phyloP scores from a whole-genome alignment of 208 protist species.

The Paratrypanosoma confusum region DNA sequence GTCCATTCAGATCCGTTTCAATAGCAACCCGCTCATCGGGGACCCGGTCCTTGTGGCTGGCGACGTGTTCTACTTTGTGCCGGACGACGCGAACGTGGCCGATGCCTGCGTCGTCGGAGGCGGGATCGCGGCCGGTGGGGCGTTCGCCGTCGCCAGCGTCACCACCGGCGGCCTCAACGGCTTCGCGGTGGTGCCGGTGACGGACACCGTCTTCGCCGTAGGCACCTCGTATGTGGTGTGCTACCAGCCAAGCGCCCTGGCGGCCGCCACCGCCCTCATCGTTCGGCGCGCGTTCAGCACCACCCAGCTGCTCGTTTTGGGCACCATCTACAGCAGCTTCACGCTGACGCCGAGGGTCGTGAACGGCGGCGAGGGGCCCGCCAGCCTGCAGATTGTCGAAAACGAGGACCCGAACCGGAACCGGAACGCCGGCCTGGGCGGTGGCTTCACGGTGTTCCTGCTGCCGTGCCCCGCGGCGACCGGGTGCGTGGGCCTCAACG shows the following conservation, averaged over 20 bases:
- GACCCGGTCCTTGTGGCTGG: conserved; percentile 44
- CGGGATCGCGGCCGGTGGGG: conserved; percentile 9
- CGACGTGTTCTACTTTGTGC: conserved; percentile 60
- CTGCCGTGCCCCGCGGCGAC: conserved; percentile 35
- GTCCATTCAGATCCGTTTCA: conserved; percentile 40
- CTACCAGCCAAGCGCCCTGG: conserved; percentile 33
- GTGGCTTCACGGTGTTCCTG: conserved; percentile 51
- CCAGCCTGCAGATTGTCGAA: conserved; percentile 37
- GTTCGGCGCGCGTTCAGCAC: conserved; percentile 18
- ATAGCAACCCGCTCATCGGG: conserved; percentile 34
- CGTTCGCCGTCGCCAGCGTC: conserved; percentile 28
- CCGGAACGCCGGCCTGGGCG: conserved; percentile 42
- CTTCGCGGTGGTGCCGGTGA: conserved; percentile 15
- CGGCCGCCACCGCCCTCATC: conserved; percentile 13
- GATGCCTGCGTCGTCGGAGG: conserved; percentile 8
- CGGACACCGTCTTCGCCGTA: conserved; percentile 32
- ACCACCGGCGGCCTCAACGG: conserved; percentile 32
- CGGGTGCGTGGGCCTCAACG: conserved; percentile 27
- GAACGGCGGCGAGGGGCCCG: conserved; percentile 39
- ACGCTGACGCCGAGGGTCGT: conserved; percentile 20
- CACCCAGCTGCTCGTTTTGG: conserved; percentile 37
- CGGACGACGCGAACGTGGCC: conserved; percentile 1
- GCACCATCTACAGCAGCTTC: conserved; percentile 51
- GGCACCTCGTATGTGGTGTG: conserved; percentile 53
- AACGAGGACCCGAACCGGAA: conserved; percentile 17